Conservation (phyloP, 148 eudicot species). For the Beta vulgaris region DNA sequence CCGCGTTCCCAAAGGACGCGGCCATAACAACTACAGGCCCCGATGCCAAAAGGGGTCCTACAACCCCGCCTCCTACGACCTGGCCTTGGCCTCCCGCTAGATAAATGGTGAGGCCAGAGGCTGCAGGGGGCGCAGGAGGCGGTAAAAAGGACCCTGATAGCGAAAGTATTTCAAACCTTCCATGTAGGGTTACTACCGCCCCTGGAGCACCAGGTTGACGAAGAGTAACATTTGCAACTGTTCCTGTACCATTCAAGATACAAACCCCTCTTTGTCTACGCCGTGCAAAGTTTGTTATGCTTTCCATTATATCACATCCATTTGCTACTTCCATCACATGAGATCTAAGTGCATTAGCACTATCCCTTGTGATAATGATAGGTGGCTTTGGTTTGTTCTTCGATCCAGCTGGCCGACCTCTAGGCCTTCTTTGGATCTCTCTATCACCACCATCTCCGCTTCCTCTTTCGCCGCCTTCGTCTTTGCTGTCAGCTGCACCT, state of each 20-base stretch:
- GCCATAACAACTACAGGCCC: conserved; percentile 46
- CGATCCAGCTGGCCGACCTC: conserved; percentile 42
- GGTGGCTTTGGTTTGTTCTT: conserved; percentile 45
- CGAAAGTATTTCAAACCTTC: conserved; percentile 39
- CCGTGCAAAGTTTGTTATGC: conserved; percentile 35
- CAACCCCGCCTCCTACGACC: conserved; percentile 42
- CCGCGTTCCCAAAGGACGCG: conserved; percentile 46
- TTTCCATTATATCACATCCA: conserved; percentile 38
- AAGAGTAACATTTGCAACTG: conserved; percentile 37
- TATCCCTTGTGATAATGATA: conserved; percentile 39
- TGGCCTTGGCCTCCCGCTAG: conserved; percentile 46
- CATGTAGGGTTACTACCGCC: conserved; percentile 38
- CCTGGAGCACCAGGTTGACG: conserved; percentile 38
- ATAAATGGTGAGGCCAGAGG: conserved; percentile 37
- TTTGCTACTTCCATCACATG: conserved; percentile 44
- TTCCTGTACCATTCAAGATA: conserved; percentile 34
- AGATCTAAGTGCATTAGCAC: conserved; percentile 44
- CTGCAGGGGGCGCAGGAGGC: conserved; percentile 46
- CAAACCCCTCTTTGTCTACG: conserved; percentile 42
- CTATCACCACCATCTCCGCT: conserved; percentile 23
- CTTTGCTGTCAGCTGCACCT: conserved; percentile 13
- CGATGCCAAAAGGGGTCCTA: conserved; percentile 36
- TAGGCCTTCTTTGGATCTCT: conserved; percentile 28
- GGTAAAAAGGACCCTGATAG: conserved; percentile 39
- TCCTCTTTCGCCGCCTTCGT: no score